phyloP scores from a whole-genome alignment of 345 rosid species.

The Sapria himalayana region DNA sequence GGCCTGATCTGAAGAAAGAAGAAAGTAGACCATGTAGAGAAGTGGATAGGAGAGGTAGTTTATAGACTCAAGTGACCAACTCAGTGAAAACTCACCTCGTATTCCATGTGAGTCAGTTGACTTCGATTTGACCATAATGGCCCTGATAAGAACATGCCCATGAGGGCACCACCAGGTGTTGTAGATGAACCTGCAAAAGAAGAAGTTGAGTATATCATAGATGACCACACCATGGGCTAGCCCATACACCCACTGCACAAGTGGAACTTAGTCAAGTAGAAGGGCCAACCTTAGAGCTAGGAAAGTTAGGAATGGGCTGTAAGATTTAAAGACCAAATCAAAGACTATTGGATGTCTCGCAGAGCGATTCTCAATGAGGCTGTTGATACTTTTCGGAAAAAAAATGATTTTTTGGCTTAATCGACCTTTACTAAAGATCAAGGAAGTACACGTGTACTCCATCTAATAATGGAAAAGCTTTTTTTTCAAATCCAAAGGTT shows the following conservation, averaged over 20 bases:
- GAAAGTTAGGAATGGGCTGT: conserved; percentile 8
- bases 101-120: background rate
- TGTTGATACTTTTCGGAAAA: too few species aligned
- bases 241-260: conserved; percentile 5
- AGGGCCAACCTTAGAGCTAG: conserved; percentile 10
- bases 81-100: background rate
- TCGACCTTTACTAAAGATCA: too few species aligned
- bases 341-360: conserved; percentile 2
- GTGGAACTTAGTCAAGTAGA: conserved; percentile 10
- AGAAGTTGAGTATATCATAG: too few species aligned
- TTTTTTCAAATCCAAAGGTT: too few species aligned
- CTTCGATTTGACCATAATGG: background rate
- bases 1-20: conserved; percentile 1
- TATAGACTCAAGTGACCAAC: background rate
- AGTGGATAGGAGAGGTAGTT: conserved; percentile 2
- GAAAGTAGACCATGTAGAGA: conserved; percentile 4
- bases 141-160: too few species aligned
- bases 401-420: too few species aligned
- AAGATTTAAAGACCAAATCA: conserved; percentile 8
- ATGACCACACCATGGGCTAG: too few species aligned
- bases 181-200: too few species aligned
- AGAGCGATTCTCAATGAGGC: too few species aligned
- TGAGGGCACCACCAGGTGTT: too few species aligned
- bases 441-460: too few species aligned
- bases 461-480: too few species aligned